Evolutionary conservation across 768 basidiomycete species (phyloP), one percentile per base, ranked within the genome.

Genomic region (Tephrocybe sp.): DNA sequence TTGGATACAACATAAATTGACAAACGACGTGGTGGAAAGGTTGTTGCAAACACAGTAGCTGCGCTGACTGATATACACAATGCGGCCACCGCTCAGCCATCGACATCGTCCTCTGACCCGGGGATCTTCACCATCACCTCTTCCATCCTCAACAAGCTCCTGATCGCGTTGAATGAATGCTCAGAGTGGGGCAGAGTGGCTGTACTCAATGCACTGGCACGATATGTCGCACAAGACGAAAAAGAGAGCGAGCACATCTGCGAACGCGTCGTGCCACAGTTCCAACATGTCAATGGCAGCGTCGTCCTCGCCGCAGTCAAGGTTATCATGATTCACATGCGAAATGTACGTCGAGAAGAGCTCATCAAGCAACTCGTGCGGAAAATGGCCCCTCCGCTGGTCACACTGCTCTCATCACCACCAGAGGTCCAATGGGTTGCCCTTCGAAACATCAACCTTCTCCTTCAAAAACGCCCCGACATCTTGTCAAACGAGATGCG

Each of bases 391-490:
- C 97, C 96, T 4, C 97, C 97, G 18, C 70, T 88, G 18, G 96
- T 99, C 21, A 99, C 97, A 0, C 82, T 99, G 10, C 83, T 99
- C 2, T 97, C 96, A 1, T 93, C 95, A 1, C 93, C 94, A 3
- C 94, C 96, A 0, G 97, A 99, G 63, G 91, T 98, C 0, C 97
- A 99, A 69, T 99, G 96, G 94, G 96, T 98, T 44, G 93, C 94
- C 0, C 74, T 99, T 46, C 84, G 97, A 24, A 98, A 98, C 64
- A 93, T 98, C 74, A 98, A 98, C 62, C 83, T 99, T 24, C 78
- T 99, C 23, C 83, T 99, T 2, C 96, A 99, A 69, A 96, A 96
- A 64, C 86, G 93, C 3, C 72, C 92, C 2, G 93, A 94, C 56
- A 78, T 97, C 53, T 81, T 99, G 8, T 83, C 88, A 6, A 97